Percentiles rank a stretch among this genome's conserved stretches.
These are phyloP conservation scores for Tricholoma terreum DNA, from an alignment of 768 basidiomycete genomes.

Conservation along the genomic window DNA sequence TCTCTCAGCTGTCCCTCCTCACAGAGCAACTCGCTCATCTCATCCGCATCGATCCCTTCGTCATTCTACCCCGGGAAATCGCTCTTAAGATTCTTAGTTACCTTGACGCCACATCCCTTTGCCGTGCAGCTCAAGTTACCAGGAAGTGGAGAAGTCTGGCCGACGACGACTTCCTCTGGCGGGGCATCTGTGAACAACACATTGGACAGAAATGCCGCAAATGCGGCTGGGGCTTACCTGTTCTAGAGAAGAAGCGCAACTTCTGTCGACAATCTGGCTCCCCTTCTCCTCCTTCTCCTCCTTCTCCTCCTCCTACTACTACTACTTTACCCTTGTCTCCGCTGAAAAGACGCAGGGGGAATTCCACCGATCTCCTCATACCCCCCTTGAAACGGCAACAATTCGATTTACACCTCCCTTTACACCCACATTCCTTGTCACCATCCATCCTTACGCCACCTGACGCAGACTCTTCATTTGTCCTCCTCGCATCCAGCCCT, in stretches of 20 bases:
- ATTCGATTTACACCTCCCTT: conserved; percentile 24
- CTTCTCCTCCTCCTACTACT: conserved; percentile 13
- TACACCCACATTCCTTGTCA: conserved; percentile 7
- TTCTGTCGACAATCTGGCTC: conserved; percentile 35
- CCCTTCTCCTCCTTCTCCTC: conserved; percentile 18
- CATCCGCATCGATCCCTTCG: conserved; percentile 94
- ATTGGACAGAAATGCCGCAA: conserved; percentile 96
- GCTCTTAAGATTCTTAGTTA: conserved; percentile 81
- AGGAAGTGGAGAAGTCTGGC: conserved; percentile 83
- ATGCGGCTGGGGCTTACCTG: conserved; percentile 96
- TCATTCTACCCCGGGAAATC: conserved; percentile 86
- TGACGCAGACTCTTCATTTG: conserved; percentile 8
- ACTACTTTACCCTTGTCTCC: conserved; percentile 7
- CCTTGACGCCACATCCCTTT: conserved; percentile 90
- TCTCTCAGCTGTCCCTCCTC: conserved; percentile 94
- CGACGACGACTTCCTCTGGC: conserved; percentile 95
- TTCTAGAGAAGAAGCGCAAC: conserved; percentile 72
- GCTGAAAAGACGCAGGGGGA: conserved; percentile 37
- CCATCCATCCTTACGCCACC: conserved; percentile 10
- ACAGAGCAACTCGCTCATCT: conserved; percentile 88
- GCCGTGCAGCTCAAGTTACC: conserved; percentile 89
- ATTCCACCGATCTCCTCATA: conserved; percentile 17
- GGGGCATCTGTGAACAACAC: conserved; percentile 95
- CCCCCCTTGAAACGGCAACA: conserved; percentile 54
- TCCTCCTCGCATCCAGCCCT: conserved; percentile 31